Percentiles rank a stretch among this genome's conserved stretches.
These are phyloP conservation scores for Plantago coronopus DNA, from an alignment of 305 asterid genomes.

Conservation along the genomic window DNA sequence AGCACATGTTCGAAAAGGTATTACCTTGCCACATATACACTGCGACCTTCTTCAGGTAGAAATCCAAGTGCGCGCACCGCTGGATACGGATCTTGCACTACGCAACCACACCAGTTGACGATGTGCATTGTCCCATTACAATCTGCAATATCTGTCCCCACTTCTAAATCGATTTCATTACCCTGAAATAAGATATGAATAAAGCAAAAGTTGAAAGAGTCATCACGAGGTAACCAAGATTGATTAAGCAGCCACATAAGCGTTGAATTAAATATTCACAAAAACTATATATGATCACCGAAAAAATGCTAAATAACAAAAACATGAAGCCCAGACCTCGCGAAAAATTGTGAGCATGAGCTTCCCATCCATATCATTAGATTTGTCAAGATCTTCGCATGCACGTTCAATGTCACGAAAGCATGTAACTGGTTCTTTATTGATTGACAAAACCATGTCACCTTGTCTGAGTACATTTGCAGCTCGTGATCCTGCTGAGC, in stretches of 20 bases:
- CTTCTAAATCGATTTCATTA: slow-evolving; percentile 64
- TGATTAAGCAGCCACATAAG: slow-evolving; percentile 16
- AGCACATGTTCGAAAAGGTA: slow-evolving; percentile 3
- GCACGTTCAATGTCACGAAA: slow-evolving; percentile 80
- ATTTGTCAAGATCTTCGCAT: slow-evolving; percentile 62
- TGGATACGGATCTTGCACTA: slow-evolving; percentile 85
- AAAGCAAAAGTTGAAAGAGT: background rate
- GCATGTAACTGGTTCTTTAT: slow-evolving; percentile 85
- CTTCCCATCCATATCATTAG: slow-evolving; percentile 46
- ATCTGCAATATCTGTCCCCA: slow-evolving; percentile 89
- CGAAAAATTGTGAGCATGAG: slow-evolving; percentile 84
- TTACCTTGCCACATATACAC: slow-evolving; percentile 92
- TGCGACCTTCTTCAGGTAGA: slow-evolving; percentile 94
- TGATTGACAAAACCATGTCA: slow-evolving; percentile 90
- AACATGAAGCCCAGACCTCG: slow-evolving; percentile 43
- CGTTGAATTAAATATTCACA: background rate
- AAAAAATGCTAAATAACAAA: slow-evolving; percentile 12
- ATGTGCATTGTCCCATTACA: slow-evolving; percentile 88
- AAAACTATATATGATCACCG: background rate
- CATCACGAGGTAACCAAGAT: background rate
- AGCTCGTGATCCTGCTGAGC: slow-evolving; percentile 88
- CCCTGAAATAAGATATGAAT: slow-evolving; percentile 47
- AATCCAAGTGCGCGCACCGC: slow-evolving; percentile 97
- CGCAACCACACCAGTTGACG: slow-evolving; percentile 89
- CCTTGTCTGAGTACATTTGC: slow-evolving; percentile 63